phyloP scores from a whole-genome alignment of 176 grass and related monocot species.

The Alopecurus myosuroides region DNA sequence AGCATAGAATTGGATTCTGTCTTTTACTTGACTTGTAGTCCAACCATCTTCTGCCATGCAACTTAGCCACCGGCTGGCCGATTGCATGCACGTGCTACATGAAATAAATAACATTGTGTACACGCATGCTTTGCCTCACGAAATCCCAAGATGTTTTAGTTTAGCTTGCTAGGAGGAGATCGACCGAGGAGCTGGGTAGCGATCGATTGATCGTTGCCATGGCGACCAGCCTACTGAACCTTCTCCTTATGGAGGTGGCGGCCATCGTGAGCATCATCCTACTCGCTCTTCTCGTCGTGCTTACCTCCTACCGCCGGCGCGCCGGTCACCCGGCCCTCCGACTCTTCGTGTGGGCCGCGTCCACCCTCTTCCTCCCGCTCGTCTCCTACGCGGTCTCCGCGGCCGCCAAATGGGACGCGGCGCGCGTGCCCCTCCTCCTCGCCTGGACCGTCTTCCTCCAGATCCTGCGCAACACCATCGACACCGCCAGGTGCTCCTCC shows the following conservation, averaged over 20 bases:
- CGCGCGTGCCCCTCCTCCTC: slow-evolving; percentile 40
- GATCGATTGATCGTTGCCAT: slow-evolving; percentile 1
- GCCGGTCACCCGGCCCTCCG: slow-evolving; percentile 42
- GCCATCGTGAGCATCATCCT: slow-evolving; percentile 39
- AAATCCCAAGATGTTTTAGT: not conserved
- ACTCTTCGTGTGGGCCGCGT: slow-evolving; percentile 43
- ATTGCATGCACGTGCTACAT: not conserved
- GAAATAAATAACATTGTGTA: not conserved
- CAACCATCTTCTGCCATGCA: slow-evolving; percentile 4
- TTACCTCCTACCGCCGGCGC: slow-evolving; percentile 36
- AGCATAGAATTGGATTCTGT: slow-evolving; percentile 17
- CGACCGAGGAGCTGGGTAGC: not conserved
- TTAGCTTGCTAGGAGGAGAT: not conserved
- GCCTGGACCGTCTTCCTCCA: slow-evolving; percentile 53
- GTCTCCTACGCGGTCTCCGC: slow-evolving; percentile 45
- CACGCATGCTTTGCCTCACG: not conserved
- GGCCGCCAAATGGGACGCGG: slow-evolving; percentile 9
- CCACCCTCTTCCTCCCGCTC: slow-evolving; percentile 48
- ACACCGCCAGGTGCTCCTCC: slow-evolving; percentile 24
- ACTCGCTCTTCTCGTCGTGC: slow-evolving; percentile 30
- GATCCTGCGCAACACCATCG: slow-evolving; percentile 52
- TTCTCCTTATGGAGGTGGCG: slow-evolving; percentile 47
- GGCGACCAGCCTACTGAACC: slow-evolving; percentile 29
- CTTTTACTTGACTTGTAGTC: slow-evolving; percentile 40
- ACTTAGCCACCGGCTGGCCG: not conserved